Evolutionary conservation across 1,139 yeast genomes (phyloP).

Genomic region (Scheffersomyces segobiensis): DNA sequence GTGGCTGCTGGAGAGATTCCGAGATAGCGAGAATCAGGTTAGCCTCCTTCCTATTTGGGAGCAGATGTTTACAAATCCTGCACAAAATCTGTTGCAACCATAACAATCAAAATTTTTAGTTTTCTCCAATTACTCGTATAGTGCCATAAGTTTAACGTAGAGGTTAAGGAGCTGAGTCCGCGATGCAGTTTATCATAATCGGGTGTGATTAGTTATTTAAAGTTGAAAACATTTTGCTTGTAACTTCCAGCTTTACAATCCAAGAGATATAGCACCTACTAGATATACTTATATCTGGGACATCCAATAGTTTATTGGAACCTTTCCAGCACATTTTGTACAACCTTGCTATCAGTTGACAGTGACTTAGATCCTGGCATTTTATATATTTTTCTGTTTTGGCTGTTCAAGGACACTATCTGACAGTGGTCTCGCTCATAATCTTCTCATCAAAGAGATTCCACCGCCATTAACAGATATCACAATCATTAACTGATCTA

Average conservation of each 20-base stretch:
- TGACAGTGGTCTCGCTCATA: background rate
- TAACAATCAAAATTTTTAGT: background rate
- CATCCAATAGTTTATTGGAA: too few species aligned
- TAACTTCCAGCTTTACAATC: background rate
- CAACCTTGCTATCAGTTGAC: background rate
- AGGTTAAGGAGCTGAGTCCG: background rate
- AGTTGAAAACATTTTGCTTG: background rate
- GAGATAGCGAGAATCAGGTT: constrained; percentile 8
- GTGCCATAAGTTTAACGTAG: background rate
- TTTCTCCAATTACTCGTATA: background rate
- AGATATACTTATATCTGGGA: too few species aligned
- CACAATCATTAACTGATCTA: too few species aligned
- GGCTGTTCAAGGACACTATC: background rate
- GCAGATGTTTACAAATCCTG: constrained; percentile 6
- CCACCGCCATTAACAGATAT: too few species aligned
- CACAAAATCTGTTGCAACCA: background rate
- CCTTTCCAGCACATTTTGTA: background rate
- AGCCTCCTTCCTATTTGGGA: constrained; percentile 11
- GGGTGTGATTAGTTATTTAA: background rate
- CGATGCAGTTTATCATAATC: background rate
- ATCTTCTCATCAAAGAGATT: too few species aligned
- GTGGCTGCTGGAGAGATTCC: constrained; percentile 2
- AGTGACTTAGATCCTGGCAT: background rate
- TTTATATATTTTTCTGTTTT: background rate
- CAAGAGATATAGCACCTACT: too few species aligned